phyloP scores from a whole-genome alignment of 139 green algal genomes.

The Monoraphidium neglectum region DNA sequence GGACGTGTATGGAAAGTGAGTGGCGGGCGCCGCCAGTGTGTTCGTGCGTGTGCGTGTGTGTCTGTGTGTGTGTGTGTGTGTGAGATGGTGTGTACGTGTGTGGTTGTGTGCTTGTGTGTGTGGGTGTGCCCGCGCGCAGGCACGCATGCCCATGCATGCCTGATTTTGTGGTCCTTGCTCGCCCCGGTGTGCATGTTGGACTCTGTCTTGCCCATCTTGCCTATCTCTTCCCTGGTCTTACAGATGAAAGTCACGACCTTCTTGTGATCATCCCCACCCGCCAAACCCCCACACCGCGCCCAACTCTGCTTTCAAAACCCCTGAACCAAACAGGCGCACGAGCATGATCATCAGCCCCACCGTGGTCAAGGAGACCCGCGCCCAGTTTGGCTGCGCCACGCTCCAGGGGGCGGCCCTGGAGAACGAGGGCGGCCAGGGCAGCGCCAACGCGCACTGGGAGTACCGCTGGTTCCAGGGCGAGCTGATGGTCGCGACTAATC shows the following conservation, averaged over 20 bases:
- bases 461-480: conserved; percentile 54
- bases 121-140: too few relatives aligned
- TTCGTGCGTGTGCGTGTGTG: too few relatives aligned
- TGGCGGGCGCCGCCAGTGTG: neutral
- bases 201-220: too few relatives aligned
- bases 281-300: neutral
- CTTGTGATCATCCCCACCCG: too few relatives aligned
- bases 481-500: conserved; percentile 58
- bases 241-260: too few relatives aligned
- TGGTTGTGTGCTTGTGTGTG: too few relatives aligned
- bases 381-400: conserved; percentile 59
- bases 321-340: neutral
- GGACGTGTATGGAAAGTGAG: conserved; percentile 9
- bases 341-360: conserved; percentile 29
- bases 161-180: too few relatives aligned
- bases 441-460: conserved; percentile 67
- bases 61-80: neutral
- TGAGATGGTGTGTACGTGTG: too few relatives aligned
- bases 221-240: too few relatives aligned
- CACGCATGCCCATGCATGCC: too few relatives aligned
- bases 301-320: neutral
- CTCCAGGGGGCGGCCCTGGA: conserved; percentile 64
- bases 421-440: conserved; percentile 61
- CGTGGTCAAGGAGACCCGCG: conserved; percentile 30
- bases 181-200: too few relatives aligned